Percentiles rank a stretch among this genome's conserved stretches.
These are phyloP conservation scores for Blastocystis sp. DNA, from an alignment of 352 stramenopile species.

Conservation along the genomic window DNA sequence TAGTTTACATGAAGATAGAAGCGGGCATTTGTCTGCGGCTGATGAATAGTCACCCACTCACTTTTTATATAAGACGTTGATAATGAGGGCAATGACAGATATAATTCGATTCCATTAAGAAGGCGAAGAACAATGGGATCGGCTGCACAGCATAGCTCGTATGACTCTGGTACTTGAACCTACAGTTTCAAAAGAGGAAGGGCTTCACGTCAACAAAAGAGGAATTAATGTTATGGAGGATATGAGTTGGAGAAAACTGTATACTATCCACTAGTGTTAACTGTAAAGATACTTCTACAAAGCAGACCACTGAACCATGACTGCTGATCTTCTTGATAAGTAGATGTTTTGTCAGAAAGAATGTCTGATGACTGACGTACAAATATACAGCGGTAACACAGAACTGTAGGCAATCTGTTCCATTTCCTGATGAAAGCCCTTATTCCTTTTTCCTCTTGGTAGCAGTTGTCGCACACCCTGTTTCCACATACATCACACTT, in stretches of 20 bases:
- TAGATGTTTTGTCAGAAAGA: not conserved
- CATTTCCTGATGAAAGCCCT: not conserved
- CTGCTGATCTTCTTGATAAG: not conserved
- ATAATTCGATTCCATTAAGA: not conserved
- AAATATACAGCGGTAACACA: constrained; percentile 10
- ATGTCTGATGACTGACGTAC: not conserved
- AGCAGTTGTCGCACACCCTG: constrained; percentile 23
- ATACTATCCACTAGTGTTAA: not conserved
- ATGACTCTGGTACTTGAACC: not conserved
- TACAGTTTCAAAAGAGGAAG: not conserved
- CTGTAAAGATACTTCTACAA: not conserved
- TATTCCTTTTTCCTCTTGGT: not conserved
- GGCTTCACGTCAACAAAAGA: not conserved
- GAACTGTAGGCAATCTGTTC: not conserved
- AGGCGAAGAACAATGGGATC: not conserved
- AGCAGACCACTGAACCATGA: not conserved
- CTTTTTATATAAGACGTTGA: not conserved
- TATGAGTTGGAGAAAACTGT: not conserved
- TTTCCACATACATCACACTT: constrained; percentile 1
- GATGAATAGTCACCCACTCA: not conserved
- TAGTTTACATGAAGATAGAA: constrained; percentile 45
- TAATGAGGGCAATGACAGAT: not conserved
- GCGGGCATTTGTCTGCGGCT: not conserved
- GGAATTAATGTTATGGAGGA: not conserved
- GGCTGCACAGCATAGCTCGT: not conserved